These are phyloP conservation scores for Phialophora chinensis DNA, from an alignment of 2,329 filamentous ascomycete genomes.

Conservation along the genomic window DNA sequence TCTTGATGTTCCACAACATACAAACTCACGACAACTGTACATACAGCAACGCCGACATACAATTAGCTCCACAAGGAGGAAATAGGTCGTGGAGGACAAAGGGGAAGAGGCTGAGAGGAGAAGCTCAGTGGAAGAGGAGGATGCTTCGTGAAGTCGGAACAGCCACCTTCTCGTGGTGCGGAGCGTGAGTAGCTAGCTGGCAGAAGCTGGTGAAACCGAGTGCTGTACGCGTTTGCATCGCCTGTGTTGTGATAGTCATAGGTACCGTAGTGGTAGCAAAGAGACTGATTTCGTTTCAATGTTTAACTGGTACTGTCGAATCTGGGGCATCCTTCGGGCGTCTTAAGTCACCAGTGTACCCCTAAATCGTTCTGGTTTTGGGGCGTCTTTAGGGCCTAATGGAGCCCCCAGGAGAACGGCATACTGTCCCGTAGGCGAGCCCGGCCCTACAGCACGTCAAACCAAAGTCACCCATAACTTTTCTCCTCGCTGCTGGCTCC, in stretches of 20 bases:
- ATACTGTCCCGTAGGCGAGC: too few species aligned
- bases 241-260: background rate
- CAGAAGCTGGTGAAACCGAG: conserved; percentile 4
- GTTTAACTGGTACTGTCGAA: too few species aligned
- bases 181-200: conserved; percentile 3
- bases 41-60: background rate
- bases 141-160: conserved; percentile 8
- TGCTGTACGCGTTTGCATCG: conserved; percentile 1
- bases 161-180: conserved; percentile 13
- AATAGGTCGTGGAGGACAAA: background rate
- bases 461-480: too few species aligned
- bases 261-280: too few species aligned
- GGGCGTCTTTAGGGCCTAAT: too few species aligned
- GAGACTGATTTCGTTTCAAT: too few species aligned
- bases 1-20: background rate
- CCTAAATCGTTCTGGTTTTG: too few species aligned
- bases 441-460: too few species aligned
- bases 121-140: conserved; percentile 10
- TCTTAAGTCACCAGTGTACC: too few species aligned
- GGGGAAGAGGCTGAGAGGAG: background rate
- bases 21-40: background rate
- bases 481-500: too few species aligned
- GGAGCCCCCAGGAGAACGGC: too few species aligned
- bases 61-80: background rate
- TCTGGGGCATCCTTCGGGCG: too few species aligned